Evolutionary conservation across 257 asterid species (phyloP).

Genomic region (Oldenlandia corymbosa): DNA sequence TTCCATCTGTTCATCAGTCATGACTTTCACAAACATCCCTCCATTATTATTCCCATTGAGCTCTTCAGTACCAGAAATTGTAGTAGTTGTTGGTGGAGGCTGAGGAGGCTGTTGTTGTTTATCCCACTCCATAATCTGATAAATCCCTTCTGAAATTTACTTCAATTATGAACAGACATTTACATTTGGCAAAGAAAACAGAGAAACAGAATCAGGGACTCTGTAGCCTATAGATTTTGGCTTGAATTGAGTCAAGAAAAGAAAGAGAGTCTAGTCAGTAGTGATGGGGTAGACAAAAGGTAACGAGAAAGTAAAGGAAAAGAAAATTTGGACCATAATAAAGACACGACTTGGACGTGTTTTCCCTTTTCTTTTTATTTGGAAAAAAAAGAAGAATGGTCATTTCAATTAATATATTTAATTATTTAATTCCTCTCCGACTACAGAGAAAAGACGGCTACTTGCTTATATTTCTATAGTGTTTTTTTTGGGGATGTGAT

Average conservation of each 20-base stretch:
- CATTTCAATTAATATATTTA: conserved; percentile 10
- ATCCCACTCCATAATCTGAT: conserved; percentile 49
- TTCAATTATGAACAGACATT: conserved; percentile 11
- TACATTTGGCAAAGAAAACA: conserved; percentile 4
- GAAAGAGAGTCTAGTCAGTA: conserved; percentile 12
- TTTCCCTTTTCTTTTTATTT: neutral
- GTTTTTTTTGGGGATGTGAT: neutral
- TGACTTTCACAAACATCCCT: conserved; percentile 83
- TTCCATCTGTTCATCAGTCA: conserved; percentile 99
- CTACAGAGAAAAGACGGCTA: neutral
- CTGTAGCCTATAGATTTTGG: neutral
- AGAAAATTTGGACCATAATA: conserved; percentile 19
- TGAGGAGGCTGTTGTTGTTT: conserved; percentile 31
- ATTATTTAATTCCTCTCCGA: neutral
- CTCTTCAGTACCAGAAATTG: conserved; percentile 33
- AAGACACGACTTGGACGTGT: conserved; percentile 33
- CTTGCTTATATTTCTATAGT: neutral
- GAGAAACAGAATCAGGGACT: conserved; percentile 17
- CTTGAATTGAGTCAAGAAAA: conserved; percentile 8
- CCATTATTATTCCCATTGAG: conserved; percentile 27
- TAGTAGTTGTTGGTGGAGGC: conserved; percentile 8
- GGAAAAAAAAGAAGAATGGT: neutral
- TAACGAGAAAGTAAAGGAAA: conserved; percentile 47
- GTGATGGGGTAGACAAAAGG: conserved; percentile 26
- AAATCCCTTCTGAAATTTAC: neutral